Evolutionary conservation across 1,284 basidiomycete species (phyloP).

Genomic region (Bondarzewia mesenterica): DNA sequence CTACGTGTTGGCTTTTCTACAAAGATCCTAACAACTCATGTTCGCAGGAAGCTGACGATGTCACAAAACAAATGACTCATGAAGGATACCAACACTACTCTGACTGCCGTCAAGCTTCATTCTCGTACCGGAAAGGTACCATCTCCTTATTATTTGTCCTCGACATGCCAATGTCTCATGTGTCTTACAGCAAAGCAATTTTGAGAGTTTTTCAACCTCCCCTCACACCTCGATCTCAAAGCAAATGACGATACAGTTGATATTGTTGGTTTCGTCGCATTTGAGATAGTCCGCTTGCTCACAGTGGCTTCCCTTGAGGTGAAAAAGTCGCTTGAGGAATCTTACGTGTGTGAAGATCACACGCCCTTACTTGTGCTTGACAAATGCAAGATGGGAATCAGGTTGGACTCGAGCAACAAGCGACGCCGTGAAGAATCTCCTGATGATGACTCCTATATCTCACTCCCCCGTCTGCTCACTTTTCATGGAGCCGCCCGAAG

Average conservation of each 20-base stretch:
- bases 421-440: constrained; percentile 54
- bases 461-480: constrained; percentile 61
- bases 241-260: constrained; percentile 95
- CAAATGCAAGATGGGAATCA: constrained; percentile 52
- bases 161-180: neutral
- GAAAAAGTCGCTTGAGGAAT: constrained; percentile 72
- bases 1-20: neutral
- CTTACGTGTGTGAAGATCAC: constrained; percentile 59
- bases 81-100: constrained; percentile 98
- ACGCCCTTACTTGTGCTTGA: constrained; percentile 50
- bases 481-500: constrained; percentile 75
- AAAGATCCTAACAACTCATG: neutral
- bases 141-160: constrained; percentile 1
- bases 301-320: constrained; percentile 82
- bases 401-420: constrained; percentile 46
- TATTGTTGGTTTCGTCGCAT: constrained; percentile 93
- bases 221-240: constrained; percentile 81
- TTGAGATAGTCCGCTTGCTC: constrained; percentile 93
- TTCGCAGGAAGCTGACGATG: constrained; percentile 86
- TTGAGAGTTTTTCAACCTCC: constrained; percentile 92
- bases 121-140: constrained; percentile 90
- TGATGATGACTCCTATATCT: constrained; percentile 45
- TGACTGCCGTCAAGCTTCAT: constrained; percentile 94
- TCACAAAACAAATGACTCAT: constrained; percentile 91
- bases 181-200: constrained; percentile 77